Conservation (phyloP, 179 eudicot genomes). For the Beta lomatogona region DNA sequence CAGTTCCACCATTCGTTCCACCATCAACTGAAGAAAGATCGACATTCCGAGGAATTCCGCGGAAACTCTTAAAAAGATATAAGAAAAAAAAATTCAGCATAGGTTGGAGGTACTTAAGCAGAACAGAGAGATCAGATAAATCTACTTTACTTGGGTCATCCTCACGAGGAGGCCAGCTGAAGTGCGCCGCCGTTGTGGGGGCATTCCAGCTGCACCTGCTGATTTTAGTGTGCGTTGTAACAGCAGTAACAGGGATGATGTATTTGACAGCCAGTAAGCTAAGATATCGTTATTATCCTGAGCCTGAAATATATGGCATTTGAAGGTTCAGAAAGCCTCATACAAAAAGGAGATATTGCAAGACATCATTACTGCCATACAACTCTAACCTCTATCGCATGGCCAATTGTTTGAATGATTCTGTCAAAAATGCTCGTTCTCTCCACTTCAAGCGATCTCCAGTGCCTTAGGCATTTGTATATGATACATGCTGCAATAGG, state of each 20-base stretch:
- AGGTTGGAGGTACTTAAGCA: conserved; percentile 1
- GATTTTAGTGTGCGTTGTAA: conserved; percentile 80
- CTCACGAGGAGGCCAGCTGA: conserved; percentile 77
- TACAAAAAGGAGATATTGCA: conserved; percentile 6
- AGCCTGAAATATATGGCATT: conserved; percentile 44
- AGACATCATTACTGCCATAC: conserved; percentile 3
- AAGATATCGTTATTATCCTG: conserved; percentile 77
- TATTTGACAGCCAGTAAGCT: conserved; percentile 91
- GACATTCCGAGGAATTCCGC: conserved; percentile 70
- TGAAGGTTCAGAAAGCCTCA: conserved; percentile 29
- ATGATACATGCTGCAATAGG: conserved; percentile 94
- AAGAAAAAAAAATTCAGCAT: not conserved
- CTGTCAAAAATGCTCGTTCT: conserved; percentile 85
- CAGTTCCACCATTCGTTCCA: conserved; percentile 48
- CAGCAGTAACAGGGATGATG: conserved; percentile 72
- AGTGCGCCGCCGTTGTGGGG: conserved; percentile 71
- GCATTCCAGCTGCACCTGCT: conserved; percentile 67
- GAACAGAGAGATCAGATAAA: conserved; percentile 9
- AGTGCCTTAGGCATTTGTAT: conserved; percentile 88
- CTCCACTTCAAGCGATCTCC: conserved; percentile 95
- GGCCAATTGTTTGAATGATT: conserved; percentile 79
- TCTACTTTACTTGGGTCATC: conserved; percentile 64
- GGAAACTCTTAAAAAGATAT: conserved; percentile 62
- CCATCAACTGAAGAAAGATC: conserved; percentile 57
- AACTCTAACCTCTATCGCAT: conserved; percentile 74